These are phyloP conservation scores for Datura wrightii DNA, from an alignment of 257 asterid genomes.

Conservation along the genomic window DNA sequence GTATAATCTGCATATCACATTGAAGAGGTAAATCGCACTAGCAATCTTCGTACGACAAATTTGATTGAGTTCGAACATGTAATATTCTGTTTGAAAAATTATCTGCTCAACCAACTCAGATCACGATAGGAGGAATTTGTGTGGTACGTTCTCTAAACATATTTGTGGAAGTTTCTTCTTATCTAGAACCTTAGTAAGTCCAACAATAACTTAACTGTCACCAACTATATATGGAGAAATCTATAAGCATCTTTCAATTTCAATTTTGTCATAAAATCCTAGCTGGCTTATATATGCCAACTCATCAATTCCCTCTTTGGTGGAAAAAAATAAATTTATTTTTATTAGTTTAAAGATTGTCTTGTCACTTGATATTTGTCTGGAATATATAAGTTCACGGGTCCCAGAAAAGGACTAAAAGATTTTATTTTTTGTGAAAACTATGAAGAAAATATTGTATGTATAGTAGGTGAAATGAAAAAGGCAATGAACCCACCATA, in stretches of 20 bases:
- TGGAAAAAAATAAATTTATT: background rate
- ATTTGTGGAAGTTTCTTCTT: conserved; percentile 17
- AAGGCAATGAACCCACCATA: background rate
- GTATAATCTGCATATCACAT: too few relatives aligned
- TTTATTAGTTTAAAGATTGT: background rate
- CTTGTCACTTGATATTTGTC: conserved; percentile 18
- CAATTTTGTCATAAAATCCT: conserved; percentile 12
- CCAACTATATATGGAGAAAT: conserved; percentile 24
- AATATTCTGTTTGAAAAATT: too few relatives aligned
- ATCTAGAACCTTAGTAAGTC: background rate
- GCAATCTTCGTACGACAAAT: too few relatives aligned
- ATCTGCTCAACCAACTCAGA: background rate
- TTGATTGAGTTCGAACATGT: too few relatives aligned
- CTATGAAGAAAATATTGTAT: conserved; percentile 2
- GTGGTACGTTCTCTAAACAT: background rate
- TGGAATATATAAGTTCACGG: conserved; percentile 15
- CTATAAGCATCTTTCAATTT: background rate
- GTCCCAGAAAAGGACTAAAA: conserved; percentile 17
- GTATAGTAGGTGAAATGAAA: background rate
- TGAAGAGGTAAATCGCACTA: too few relatives aligned
- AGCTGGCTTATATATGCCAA: background rate
- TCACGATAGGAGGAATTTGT: too few relatives aligned
- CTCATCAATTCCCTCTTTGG: background rate
- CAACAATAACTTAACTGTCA: conserved; percentile 31
- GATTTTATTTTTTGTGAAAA: conserved; percentile 21